Base-by-base conservation (phyloP, 208 protist genomes). In the Novymonas esmeraldas region DNA sequence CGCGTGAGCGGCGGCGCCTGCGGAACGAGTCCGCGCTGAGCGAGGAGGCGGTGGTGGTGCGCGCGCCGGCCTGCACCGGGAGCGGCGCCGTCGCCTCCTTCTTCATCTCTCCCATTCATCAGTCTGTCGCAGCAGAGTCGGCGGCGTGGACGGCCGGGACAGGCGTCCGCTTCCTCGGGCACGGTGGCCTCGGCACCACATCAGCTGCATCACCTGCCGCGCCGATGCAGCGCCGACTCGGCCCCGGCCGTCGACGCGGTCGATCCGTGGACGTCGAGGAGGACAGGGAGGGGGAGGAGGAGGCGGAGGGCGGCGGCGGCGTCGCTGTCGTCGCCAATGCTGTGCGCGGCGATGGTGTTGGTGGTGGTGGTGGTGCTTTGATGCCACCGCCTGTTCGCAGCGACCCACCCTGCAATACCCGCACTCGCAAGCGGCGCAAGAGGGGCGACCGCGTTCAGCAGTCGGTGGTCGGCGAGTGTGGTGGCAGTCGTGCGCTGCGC, bases 91-190 rank as follows among this genome's bases (percentile, higher is more conserved):
- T 57, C 6, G 85, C 80, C 6, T 85, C 70, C 13, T 90, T 81
- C 52, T 95, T 81, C 56, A 95, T 95, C 60, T 95, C 89, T 0
- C 81, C 83, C 11, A 86, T 91, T 42, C 89, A 95, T 57, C 81
- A 88, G 55, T 85, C 64, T 0, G 89, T 94, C 1, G 88, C 88
- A 24, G 73, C 89, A 51, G 70, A 66, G 51, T 76, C 82, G 38
- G 67, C 79, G 24, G 63, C 76, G 20, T 89, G 80, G 78, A 36
- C 60, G 0, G 61, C 50, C 20, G 65, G 60, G 0, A 64, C 70
- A n/a, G 42, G 41, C 1, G 48, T 66, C 18, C 64, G 64, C 26
- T 93, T 90, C 33, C 73, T 93, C 56, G 87, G 83, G 1, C 76
- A 87, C 2, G 86, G 86, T 31, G 86, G 86, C 0, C 41, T 90